Evolutionary conservation across 257 asterid genomes (phyloP).

Genomic region (Craterostigma plantagineum): DNA sequence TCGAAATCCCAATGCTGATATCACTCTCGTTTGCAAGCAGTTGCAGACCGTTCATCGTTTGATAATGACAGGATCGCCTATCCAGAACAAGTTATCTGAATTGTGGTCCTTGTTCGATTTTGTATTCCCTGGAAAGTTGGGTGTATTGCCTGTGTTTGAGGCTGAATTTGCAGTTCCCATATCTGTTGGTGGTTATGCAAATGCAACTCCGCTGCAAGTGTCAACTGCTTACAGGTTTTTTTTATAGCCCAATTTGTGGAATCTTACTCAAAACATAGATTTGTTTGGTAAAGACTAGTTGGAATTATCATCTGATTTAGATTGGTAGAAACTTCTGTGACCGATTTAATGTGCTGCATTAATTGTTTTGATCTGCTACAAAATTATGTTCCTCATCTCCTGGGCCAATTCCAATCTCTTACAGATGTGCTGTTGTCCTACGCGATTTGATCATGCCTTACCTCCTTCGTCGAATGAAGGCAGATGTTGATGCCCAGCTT

Average conservation of each 20-base stretch:
- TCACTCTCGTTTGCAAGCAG: constrained; percentile 95
- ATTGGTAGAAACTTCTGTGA: too few relatives aligned
- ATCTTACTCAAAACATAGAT: too few relatives aligned
- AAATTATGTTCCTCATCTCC: not conserved
- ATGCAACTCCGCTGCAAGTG: constrained; percentile 92
- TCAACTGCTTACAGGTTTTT: constrained; percentile 91
- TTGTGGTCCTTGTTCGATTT: constrained; percentile 98
- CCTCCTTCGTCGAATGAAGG: constrained; percentile 95
- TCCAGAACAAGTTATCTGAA: constrained; percentile 90
- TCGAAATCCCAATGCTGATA: constrained; percentile 89
- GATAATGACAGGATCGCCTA: constrained; percentile 93
- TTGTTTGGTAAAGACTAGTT: too few relatives aligned
- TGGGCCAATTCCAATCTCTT: constrained; percentile 9
- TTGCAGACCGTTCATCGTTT: constrained; percentile 94
- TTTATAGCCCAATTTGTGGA: not conserved
- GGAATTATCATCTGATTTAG: too few relatives aligned
- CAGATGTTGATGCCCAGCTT: constrained; percentile 79
- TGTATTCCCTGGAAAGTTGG: constrained; percentile 95
- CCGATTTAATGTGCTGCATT: too few relatives aligned
- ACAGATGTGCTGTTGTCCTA: constrained; percentile 91
- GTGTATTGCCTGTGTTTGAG: constrained; percentile 90
- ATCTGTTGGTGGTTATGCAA: constrained; percentile 96
- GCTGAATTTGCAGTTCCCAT: constrained; percentile 98
- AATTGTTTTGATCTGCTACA: too few relatives aligned
- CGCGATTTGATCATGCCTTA: constrained; percentile 99